A percentile compares a stretch with the other conserved stretches of the same genome.
Conservation (phyloP, 345 rosid species). For the Raphanus sativus region DNA sequence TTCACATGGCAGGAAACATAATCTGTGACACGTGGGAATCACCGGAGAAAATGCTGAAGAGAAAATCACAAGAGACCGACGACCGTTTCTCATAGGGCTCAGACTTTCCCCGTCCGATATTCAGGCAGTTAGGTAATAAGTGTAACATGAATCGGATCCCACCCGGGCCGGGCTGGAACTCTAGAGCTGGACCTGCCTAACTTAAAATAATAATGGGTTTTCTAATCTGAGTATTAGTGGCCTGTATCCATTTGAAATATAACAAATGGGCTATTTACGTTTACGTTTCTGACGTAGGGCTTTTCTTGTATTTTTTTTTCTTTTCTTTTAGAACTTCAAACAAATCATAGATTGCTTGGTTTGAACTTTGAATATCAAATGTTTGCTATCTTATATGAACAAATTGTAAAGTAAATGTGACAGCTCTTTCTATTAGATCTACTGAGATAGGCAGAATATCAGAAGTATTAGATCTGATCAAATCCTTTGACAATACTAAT, state of each 20-base stretch:
- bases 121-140: neutral
- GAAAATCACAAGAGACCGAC: neutral
- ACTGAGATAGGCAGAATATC: conserved; percentile 12
- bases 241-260: conserved; percentile 1
- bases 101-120: neutral
- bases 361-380: neutral
- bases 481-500: neutral
- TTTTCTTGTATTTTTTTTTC: neutral
- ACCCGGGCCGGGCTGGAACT: neutral
- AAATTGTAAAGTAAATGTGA: neutral
- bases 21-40: neutral
- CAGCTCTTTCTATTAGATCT: neutral
- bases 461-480: neutral
- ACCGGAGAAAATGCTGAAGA: neutral
- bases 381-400: neutral
- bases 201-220: neutral
- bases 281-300: neutral
- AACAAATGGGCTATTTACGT: neutral
- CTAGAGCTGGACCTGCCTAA: neutral
- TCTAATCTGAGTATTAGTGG: neutral
- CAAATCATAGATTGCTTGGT: conserved; percentile 12
- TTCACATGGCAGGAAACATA: neutral
- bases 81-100: neutral
- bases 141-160: neutral
- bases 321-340: neutral